These are phyloP conservation scores for Speleostelium caveatum DNA, from an alignment of 78 protist genomes.

Conservation along the genomic window DNA sequence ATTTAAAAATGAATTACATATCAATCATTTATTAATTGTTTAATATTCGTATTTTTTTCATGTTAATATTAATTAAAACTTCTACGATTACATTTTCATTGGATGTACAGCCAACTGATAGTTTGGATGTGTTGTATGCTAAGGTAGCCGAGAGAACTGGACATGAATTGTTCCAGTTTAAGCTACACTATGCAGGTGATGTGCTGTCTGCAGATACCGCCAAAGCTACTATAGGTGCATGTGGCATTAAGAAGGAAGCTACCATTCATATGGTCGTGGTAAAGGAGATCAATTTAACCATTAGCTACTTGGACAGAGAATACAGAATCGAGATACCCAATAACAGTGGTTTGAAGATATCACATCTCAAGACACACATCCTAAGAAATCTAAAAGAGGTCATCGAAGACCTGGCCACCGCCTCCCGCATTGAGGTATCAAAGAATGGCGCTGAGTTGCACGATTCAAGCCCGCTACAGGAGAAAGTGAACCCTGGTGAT, in stretches of 20 bases:
- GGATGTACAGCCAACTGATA: background rate
- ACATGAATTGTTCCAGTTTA: slow-evolving; percentile 3
- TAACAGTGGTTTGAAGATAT: slow-evolving; percentile 1
- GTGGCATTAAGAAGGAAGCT: slow-evolving; percentile 10
- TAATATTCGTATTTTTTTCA: background rate
- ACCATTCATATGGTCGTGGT: background rate
- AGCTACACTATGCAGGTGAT: background rate
- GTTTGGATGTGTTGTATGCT: background rate
- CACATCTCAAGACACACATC: background rate
- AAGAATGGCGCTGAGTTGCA: background rate
- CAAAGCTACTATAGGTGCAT: background rate
- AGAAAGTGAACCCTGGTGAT: too few relatives aligned
- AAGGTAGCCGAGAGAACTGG: background rate
- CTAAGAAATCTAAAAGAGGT: background rate
- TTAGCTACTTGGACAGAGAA: background rate
- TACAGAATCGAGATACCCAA: background rate
- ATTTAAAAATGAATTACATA: too few relatives aligned
- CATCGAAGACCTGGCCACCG: background rate
- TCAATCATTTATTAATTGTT: too few relatives aligned
- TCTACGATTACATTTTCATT: background rate
- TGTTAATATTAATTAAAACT: slow-evolving; percentile 3
- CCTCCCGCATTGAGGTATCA: background rate
- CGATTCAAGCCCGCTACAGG: background rate
- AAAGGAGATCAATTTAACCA: background rate
- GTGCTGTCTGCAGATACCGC: background rate